A percentile compares a stretch with the other conserved stretches of the same genome.
Conservation (phyloP, 2,329 filamentous ascomycete species). For the Penicillium sp. region DNA sequence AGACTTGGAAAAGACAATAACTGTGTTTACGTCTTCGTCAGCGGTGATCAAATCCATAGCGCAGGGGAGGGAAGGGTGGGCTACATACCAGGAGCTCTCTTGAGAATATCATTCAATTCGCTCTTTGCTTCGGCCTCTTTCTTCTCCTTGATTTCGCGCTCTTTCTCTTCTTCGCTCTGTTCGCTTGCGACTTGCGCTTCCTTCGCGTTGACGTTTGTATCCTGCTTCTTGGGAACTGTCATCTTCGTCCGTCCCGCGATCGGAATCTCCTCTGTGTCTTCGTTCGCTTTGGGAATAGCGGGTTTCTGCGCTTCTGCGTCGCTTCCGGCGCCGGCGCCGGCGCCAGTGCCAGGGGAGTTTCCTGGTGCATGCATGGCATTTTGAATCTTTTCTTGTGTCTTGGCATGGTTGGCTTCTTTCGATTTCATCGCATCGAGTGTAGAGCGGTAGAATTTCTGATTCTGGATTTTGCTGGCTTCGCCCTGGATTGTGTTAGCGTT, state of each 20-base stretch:
- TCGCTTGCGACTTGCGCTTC: background rate
- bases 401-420: constrained; percentile 44
- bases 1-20: constrained; percentile 94
- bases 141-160: constrained; percentile 37
- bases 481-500: constrained; percentile 30
- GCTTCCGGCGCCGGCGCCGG: constrained; percentile 43
- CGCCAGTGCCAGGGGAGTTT: constrained; percentile 31
- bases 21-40: constrained; percentile 47
- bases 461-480: constrained; percentile 42
- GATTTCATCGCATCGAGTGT: constrained; percentile 58
- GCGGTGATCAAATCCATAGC: background rate
- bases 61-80: background rate
- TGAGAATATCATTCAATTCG: constrained; percentile 77
- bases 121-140: constrained; percentile 54
- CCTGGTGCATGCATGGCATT: constrained; percentile 13
- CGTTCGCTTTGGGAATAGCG: constrained; percentile 37
- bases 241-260: constrained; percentile 58
- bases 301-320: constrained; percentile 56
- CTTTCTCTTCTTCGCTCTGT: constrained; percentile 31
- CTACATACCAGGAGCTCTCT: constrained; percentile 75
- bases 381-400: constrained; percentile 60
- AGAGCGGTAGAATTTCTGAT: constrained; percentile 56
- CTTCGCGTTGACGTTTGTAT: constrained; percentile 16
- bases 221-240: constrained; percentile 39
- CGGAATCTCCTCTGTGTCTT: constrained; percentile 48